Evolutionary conservation across 345 rosid genomes (phyloP), one percentile per base, ranked within the genome.

Genomic region (Syzygium aromaticum): DNA sequence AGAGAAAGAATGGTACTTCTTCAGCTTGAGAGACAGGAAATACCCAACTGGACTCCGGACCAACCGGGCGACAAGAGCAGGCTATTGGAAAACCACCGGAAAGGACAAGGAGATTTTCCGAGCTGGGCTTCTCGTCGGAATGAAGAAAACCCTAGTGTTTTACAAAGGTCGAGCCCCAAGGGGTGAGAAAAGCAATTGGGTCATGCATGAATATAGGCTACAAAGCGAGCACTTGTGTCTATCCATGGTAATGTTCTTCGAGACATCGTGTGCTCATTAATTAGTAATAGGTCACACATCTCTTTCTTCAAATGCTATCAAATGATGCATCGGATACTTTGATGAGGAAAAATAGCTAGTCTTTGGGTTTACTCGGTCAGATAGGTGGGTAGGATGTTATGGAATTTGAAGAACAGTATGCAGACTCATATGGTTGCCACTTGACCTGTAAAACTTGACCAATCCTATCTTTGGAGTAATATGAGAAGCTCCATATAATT

Each of bases 1-100:
- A 51, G 87, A 86, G 59, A 86, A 73, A 77, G 87, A 86, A 17
- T 86, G 87, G 84, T 86, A 73, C 87, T 86, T 86, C 84, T 86
- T 86, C 43, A 86, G 84, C 87, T 64, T 73, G 84, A 86, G 87
- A 40, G 84, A 53, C 22, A 73, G 87, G 59, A 73, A 86, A 73
- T 86, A 86, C 51, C 84, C 87, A 15, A 86, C 87, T 19, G 87
- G 87, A 38, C 43, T 86, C 30, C 84, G 84, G 77, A 86, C 84
- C 84, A 86, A 86, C 64, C 46, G 87, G 22, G 87, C 87, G 8
- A 86, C 87, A 43, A 43, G 82, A 86, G 87, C 87, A 15, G 87
- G 87, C 17, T 86, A 86, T 16, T 86, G 87, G 84, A 86, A 86
- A 67, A 86, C 87, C 63, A 86, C 87, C 61, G 87, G 87, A 11